phyloP scores from a whole-genome alignment of 257 asterid genomes.

The Marsdenia floribunda region DNA sequence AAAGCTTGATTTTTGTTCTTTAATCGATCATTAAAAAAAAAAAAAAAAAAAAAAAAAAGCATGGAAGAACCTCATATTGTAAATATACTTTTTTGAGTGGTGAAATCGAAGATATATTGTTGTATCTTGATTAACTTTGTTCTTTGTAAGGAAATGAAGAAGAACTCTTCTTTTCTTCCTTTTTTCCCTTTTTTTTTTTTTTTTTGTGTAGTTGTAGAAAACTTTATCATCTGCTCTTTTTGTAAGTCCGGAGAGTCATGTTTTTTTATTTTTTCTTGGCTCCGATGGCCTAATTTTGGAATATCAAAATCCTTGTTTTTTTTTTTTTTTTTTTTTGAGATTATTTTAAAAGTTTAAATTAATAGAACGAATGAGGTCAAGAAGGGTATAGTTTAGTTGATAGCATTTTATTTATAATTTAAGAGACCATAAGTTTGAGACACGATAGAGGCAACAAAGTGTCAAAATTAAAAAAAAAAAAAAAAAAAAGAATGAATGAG shows the following conservation, averaged over 20 bases:
- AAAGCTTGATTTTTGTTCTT: too few species aligned
- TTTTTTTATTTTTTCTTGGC: background rate
- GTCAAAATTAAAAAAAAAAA: too few species aligned
- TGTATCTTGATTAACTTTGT: background rate
- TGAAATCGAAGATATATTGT: background rate
- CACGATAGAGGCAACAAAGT: too few species aligned
- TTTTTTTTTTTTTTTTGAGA: background rate
- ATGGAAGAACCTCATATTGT: background rate
- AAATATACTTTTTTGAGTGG: slow-evolving; percentile 2
- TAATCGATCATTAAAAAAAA: too few species aligned
- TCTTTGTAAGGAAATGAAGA: background rate
- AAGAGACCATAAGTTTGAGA: too few species aligned
- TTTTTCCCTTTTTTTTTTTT: too few species aligned
- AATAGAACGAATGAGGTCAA: too few species aligned
- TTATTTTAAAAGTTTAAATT: background rate
- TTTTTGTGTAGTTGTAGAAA: background rate
- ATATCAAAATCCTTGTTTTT: background rate
- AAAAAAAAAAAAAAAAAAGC: too few species aligned
- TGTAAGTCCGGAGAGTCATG: background rate
- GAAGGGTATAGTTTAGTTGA: too few species aligned
- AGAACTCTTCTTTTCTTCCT: background rate
- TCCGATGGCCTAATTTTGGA: background rate
- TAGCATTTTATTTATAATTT: too few species aligned
- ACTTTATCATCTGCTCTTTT: background rate
- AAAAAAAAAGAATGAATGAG: too few species aligned